Evolutionary conservation across 148 eudicot genomes (phyloP), one percentile per base, ranked within the genome.

Genomic region (Spergularia bocconei): DNA sequence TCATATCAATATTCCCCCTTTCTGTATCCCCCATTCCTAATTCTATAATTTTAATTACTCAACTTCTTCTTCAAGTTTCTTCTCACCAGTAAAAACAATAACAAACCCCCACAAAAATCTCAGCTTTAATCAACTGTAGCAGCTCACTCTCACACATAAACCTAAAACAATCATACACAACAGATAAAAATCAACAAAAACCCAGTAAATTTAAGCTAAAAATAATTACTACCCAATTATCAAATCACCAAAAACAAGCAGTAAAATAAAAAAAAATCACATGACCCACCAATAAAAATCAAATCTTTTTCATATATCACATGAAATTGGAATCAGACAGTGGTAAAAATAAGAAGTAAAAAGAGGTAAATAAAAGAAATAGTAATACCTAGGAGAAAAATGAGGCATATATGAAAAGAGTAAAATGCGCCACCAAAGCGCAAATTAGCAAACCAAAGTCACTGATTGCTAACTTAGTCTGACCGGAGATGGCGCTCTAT

Each of bases 1-100:
- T 86, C 89, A 86, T 79, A 77, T 86, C 91, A 52, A 80, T 83
- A 67, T 82, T 83, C 62, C 81, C 89, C 65, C 88, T 88, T 73
- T 88, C 96, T 63, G 83, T 84, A 61, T 91, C 98, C 74, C 97
- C 97, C 84, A 81, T 81, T 81, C 59, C 79, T 62, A 17, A 25
- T n/a, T 29, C 36, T 29, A 29, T 29, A 29, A 29, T 56, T 25
- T 69, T 21, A 44, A 75, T 21, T 51, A 67, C 44, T 54, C 48
- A 19, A 53, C 11, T 57, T 77, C 38, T 69, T 51, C 75, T 29
- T 29, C 36, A 29, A 79, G 61, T 10, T 66, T 66, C 77, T 74
- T 39, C 19, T 39, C 19, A 44, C 9, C 21, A 21, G 10, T 25
- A 47, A 16, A 20, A 47, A 67, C 4, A 5, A 13, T 4, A 21